phyloP scores from a whole-genome alignment of 225 moss, liverwort and hornwort species.

The Marchantia polymorpha region DNA sequence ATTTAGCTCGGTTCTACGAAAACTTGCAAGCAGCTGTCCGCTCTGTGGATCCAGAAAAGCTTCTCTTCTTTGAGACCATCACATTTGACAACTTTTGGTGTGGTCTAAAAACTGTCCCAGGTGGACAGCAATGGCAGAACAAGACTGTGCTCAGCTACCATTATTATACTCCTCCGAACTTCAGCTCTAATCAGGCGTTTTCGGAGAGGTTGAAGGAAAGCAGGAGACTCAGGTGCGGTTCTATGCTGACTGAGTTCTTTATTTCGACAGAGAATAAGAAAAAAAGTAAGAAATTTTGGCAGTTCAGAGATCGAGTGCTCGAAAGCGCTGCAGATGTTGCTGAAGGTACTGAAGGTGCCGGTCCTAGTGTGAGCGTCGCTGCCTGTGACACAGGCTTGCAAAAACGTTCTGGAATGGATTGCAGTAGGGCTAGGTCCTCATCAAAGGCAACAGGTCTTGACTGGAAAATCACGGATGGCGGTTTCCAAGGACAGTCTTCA shows the following conservation, averaged over 20 bases:
- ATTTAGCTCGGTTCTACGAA: conserved; percentile 69
- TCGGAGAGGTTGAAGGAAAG: conserved; percentile 67
- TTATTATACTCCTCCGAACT: conserved; percentile 76
- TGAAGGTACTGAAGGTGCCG: not conserved
- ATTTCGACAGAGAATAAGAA: conserved; percentile 40
- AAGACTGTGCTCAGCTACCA: conserved; percentile 84
- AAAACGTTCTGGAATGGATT: conserved; percentile 1
- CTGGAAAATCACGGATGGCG: not conserved
- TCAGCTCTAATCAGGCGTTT: conserved; percentile 57
- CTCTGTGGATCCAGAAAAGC: conserved; percentile 54
- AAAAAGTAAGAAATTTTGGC: conserved; percentile 13
- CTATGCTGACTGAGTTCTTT: conserved; percentile 88
- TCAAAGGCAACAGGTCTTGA: too few species aligned
- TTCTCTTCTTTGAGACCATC: conserved; percentile 72
- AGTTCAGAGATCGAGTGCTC: conserved; percentile 13
- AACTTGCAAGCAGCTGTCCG: conserved; percentile 66
- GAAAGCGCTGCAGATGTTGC: not conserved
- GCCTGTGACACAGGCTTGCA: not conserved
- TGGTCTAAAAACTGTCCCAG: conserved; percentile 61
- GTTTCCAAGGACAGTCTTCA: not conserved
- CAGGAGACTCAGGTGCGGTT: conserved; percentile 71
- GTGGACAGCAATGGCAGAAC: conserved; percentile 57
- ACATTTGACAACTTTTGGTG: conserved; percentile 71
- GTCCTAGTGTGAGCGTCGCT: not conserved
- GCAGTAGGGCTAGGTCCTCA: not conserved